Conservation (phyloP, 805 yeast genomes). For the Teunomyces atbi region DNA sequence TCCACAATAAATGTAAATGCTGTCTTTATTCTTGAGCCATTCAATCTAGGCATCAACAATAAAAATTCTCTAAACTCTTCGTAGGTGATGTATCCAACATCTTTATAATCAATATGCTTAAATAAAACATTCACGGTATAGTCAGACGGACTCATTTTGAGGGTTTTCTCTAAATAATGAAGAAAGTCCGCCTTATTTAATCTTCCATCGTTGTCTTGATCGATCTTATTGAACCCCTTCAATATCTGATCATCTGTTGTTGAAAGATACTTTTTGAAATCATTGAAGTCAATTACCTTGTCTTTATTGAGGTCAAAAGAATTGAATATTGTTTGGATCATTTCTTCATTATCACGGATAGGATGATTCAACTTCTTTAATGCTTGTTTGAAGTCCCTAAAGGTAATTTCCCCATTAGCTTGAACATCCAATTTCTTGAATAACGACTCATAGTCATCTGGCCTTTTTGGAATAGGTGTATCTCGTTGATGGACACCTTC, state of each 20-base stretch:
- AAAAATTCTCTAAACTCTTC: constrained; percentile 86
- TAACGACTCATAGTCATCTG: constrained; percentile 31
- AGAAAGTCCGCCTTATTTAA: constrained; percentile 65
- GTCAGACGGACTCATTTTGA: constrained; percentile 53
- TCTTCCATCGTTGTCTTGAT: constrained; percentile 70
- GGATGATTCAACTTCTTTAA: constrained; percentile 58
- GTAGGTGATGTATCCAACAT: constrained; percentile 69
- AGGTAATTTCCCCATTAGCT: constrained; percentile 48
- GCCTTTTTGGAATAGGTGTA: constrained; percentile 1
- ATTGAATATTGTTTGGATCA: constrained; percentile 55
- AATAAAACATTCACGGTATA: constrained; percentile 56
- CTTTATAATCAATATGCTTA: constrained; percentile 50
- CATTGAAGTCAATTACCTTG: constrained; percentile 56
- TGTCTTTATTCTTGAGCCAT: constrained; percentile 74
- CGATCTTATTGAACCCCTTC: constrained; percentile 65
- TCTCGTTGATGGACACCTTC: background rate
- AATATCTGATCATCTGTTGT: constrained; percentile 71
- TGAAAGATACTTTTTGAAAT: constrained; percentile 62
- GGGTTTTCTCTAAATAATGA: constrained; percentile 53
- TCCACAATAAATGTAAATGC: constrained; percentile 81
- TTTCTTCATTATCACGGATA: constrained; percentile 55
- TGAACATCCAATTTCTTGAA: constrained; percentile 37
- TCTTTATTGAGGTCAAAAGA: constrained; percentile 61
- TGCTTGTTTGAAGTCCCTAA: constrained; percentile 48
- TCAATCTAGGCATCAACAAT: constrained; percentile 74